Conservation (phyloP, 1,139 yeast genomes). For the Blastobotrys proliferans region DNA sequence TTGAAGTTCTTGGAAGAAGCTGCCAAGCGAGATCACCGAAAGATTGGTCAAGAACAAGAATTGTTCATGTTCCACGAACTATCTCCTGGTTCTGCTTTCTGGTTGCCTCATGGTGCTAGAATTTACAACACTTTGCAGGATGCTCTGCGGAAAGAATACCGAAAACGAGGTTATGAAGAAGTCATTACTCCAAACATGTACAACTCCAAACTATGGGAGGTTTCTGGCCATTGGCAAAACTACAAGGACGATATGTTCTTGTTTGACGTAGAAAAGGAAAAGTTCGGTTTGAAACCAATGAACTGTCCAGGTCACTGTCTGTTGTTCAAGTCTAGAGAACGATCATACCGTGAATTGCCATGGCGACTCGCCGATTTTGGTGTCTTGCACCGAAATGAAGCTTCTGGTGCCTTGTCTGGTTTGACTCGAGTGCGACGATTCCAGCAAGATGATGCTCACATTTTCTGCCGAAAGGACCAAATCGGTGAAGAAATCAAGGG, state of each 20-base stretch:
- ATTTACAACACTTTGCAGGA: conserved; percentile 83
- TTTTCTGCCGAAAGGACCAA: conserved; percentile 89
- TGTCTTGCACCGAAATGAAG: conserved; percentile 92
- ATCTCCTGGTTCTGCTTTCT: conserved; percentile 95
- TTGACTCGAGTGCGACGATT: conserved; percentile 94
- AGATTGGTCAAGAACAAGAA: conserved; percentile 94
- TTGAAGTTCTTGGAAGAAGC: conserved; percentile 95
- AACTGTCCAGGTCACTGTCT: conserved; percentile 98
- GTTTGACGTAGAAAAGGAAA: conserved; percentile 91
- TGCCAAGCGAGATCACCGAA: conserved; percentile 94
- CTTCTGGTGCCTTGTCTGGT: conserved; percentile 85
- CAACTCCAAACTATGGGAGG: conserved; percentile 93
- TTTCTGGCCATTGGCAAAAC: conserved; percentile 97
- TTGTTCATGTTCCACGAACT: conserved; percentile 90
- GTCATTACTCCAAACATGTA: conserved; percentile 98
- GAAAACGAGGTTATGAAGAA: conserved; percentile 91
- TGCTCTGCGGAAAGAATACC: conserved; percentile 74
- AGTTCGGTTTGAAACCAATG: conserved; percentile 88
- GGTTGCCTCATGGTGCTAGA: conserved; percentile 98
- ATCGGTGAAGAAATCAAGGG: conserved; percentile 76
- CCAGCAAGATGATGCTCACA: conserved; percentile 99
- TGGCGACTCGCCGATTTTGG: conserved; percentile 97
- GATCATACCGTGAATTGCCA: conserved; percentile 92
- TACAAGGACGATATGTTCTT: conserved; percentile 96
- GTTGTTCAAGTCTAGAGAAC: conserved; percentile 78